Evolutionary conservation across 805 yeast genomes (phyloP).

Genomic region (Kuraishia borneana): DNA sequence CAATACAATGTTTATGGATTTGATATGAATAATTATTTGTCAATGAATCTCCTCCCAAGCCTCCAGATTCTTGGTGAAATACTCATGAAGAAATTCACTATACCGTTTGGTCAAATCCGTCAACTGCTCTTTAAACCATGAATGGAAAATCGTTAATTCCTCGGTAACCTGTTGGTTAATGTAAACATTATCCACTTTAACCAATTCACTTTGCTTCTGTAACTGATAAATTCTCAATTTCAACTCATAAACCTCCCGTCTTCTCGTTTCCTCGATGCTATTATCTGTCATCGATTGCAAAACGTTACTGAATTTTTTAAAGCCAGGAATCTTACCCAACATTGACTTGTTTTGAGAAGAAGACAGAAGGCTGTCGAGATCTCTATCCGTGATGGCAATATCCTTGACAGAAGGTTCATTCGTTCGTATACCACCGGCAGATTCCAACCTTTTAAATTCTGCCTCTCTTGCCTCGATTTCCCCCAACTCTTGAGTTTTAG

Average conservation of each 20-base stretch:
- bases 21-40: too few species aligned
- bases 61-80: slow-evolving; percentile 10
- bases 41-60: slow-evolving; percentile 21
- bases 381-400: slow-evolving; percentile 15
- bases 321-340: slow-evolving; percentile 22
- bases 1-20: too few species aligned
- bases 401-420: neutral
- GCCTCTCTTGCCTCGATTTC: slow-evolving; percentile 17
- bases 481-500: slow-evolving; percentile 12
- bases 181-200: slow-evolving; percentile 12
- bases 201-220: slow-evolving; percentile 16
- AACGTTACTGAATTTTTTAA: slow-evolving; percentile 20
- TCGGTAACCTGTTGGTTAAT: slow-evolving; percentile 13
- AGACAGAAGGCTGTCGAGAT: slow-evolving; percentile 17
- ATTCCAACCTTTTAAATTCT: slow-evolving; percentile 19
- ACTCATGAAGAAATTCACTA: slow-evolving; percentile 13
- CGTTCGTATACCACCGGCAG: slow-evolving; percentile 9
- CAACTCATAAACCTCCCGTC: slow-evolving; percentile 16
- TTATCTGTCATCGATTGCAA: slow-evolving; percentile 21
- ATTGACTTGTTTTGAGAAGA: slow-evolving; percentile 14
- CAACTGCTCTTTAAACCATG: slow-evolving; percentile 18
- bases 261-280: slow-evolving; percentile 22
- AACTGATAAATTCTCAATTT: slow-evolving; percentile 18
- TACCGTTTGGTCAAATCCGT: slow-evolving; percentile 10
- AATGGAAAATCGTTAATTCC: slow-evolving; percentile 17